Base-by-base conservation (phyloP, 2,329 filamentous ascomycete genomes). In the Penicillium italicum region DNA sequence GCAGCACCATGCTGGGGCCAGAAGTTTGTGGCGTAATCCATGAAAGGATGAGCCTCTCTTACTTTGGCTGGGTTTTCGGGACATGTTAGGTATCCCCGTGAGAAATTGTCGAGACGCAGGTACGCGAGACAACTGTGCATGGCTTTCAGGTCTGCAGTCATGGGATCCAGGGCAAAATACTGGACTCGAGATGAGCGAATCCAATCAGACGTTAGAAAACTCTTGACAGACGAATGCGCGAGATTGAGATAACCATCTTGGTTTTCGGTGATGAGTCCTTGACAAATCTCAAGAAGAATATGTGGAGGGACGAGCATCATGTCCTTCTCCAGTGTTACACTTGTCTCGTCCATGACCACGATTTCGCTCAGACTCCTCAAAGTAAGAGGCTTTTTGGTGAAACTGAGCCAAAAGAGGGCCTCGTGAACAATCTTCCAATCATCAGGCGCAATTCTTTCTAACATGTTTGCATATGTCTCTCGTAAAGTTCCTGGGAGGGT, bases 141-240 rank as follows among this genome's bases (percentile, higher is more conserved):
- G 5, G 62, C 61, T 12, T 47, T 62, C 5, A 46, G 12, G 7
- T 62, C 54, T 6, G 59, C 60, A 18, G 57, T 63, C 3, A 31
- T 16, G 2, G 55, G 36, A 37, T 64, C 55, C 26, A 64, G 41
- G 10, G 45, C 45, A 18, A 64, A 64, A 36, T 58, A 62, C 24
- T 42, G 47, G 1, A 63, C 62, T 4, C 41, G 43, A 18, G 62
- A 64, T 11, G 47, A 43, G 20, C 40, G 47, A 22, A 64, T 63
- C 61, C 61, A 63, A 5, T 63, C 61, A 2, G 62, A 63, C 1
- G 53, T 62, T 1, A 64, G 36, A n/a, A 64, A 63, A 1, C 62
- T 57, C 16, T 59, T 63, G 18, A 64, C 50, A 5, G 62, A 63
- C 3, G 61, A 43, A 34, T 63, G 62, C 4, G 61, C 62, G 5